Evolutionary conservation across 257 asterid genomes (phyloP).

Genomic region (Fraxinus americana): DNA sequence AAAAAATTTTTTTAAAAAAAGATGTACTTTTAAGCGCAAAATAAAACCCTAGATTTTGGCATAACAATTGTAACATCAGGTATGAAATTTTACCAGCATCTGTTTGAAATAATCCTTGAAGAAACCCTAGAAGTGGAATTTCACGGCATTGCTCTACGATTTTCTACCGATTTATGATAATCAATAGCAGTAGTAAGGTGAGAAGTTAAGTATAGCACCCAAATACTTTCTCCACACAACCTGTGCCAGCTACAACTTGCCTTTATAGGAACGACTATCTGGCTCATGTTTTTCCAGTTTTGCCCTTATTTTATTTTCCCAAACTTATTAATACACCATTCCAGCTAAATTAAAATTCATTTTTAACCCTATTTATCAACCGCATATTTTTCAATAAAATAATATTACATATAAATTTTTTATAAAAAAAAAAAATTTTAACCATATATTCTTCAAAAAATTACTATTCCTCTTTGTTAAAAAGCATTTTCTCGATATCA

Average conservation of each 20-base stretch:
- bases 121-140: background rate
- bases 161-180: background rate
- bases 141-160: background rate
- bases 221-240: background rate
- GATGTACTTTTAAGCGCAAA: background rate
- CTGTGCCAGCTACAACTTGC: background rate
- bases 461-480: no score
- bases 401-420: no score
- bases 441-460: no score
- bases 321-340: no score
- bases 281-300: background rate
- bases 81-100: background rate
- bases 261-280: background rate
- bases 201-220: background rate
- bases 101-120: background rate
- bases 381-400: no score
- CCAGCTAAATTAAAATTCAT: no score
- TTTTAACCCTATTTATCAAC: no score
- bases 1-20: background rate
- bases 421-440: no score
- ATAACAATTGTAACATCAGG: background rate
- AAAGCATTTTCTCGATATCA: no score
- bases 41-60: constrained; percentile 13
- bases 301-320: background rate
- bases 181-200: background rate